Evolutionary conservation across 2,329 filamentous ascomycete species (phyloP), one percentile per base, ranked within the genome.

Genomic region (Emmonsia crescens): DNA sequence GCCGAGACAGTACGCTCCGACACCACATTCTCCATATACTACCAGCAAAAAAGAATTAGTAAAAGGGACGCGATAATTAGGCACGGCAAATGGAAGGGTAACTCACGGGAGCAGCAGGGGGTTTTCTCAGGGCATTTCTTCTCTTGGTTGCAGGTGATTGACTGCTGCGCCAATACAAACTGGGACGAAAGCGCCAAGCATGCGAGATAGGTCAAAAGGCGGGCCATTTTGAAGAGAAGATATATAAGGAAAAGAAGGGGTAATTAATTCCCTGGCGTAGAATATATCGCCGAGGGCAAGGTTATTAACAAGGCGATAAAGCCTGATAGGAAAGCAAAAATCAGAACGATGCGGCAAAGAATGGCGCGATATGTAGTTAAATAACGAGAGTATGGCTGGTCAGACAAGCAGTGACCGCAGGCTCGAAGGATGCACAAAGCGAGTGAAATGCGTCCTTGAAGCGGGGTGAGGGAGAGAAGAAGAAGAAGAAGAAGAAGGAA

Each of bases 21-120:
- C 85, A 78, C 93, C 94, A 71, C 94, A 97, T 75, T 93, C 82
- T 69, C 90, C 90, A 76, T 96, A 97, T 76, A 94, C 91, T 96
- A 70, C 58, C 5, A 14, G 31, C 49, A 55, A 31, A 49, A 36
- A 33, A n/a, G 36, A 44, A 40, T 29, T 19, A 42, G 36, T 57
- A 24, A 57, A 12, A 9, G 51, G 4, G 36, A 14, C 27, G 16
- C 36, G 21, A 51, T 19, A 33, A 42, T 29, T 10, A 27, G 60
- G 42, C 42, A 58, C 24, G 36, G 21, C 21, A 38, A 40, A 14
- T 5, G 21, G 33, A 33, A 59, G 21, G 38, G 29, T 27, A 8
- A 84, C 87, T 79, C 80, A 92, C 89, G 87, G 62, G 88, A 91
- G 74, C 89, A 92, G 78, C 89, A 91, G 36, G 88, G 89, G n/a